A percentile compares a stretch with the other conserved stretches of the same genome.
Conservation (phyloP, 106 monocot genomes). For the Dendrobium chrysotoxum region DNA sequence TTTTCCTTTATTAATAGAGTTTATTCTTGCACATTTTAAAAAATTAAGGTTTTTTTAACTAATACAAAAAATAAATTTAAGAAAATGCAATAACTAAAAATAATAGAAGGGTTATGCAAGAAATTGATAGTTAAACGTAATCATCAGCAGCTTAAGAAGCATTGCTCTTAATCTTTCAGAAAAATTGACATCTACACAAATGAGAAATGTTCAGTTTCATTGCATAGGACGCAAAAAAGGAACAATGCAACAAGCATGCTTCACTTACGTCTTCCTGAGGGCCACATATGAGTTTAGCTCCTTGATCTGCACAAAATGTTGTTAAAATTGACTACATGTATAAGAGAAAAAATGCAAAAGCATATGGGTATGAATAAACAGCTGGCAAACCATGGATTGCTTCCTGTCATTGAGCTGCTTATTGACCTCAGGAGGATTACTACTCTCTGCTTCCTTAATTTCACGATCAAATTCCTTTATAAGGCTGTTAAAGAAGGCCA, state of each 20-base stretch:
- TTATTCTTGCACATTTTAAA: neutral
- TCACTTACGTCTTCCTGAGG: slow-evolving; percentile 88
- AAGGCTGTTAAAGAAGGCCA: slow-evolving; percentile 36
- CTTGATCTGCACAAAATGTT: slow-evolving; percentile 65
- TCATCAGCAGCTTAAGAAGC: neutral
- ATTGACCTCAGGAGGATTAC: slow-evolving; percentile 59
- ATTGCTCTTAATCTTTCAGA: neutral
- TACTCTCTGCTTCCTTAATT: slow-evolving; percentile 80
- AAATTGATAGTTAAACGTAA: neutral
- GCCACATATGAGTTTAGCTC: slow-evolving; percentile 96
- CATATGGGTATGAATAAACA: neutral
- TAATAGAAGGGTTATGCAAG: neutral
- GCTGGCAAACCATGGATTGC: slow-evolving; percentile 75
- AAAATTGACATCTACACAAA: neutral
- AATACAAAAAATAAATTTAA: neutral
- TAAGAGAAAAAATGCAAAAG: neutral
- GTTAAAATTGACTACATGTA: neutral
- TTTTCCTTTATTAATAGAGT: neutral
- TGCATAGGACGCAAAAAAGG: neutral
- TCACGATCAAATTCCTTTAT: slow-evolving; percentile 97
- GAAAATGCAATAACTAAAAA: neutral
- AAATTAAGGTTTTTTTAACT: neutral
- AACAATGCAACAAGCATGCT: neutral
- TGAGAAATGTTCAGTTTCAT: neutral
- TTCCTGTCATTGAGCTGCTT: slow-evolving; percentile 88